These are phyloP conservation scores for Xylariales sp. DNA, from an alignment of 2,329 filamentous ascomycete genomes.

Conservation along the genomic window DNA sequence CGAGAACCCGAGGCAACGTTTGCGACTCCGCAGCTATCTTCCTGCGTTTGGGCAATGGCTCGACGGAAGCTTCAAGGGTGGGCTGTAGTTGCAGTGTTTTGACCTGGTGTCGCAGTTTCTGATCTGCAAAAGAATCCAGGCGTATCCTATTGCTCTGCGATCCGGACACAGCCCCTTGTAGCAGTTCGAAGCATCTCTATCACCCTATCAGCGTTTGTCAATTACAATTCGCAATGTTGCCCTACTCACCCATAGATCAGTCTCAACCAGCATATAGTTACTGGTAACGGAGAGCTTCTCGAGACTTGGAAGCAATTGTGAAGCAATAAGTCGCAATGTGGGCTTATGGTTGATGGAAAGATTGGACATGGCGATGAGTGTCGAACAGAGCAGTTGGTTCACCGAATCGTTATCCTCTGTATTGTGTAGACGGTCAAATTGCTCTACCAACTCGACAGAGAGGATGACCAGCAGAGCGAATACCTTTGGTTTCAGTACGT, in stretches of 20 bases:
- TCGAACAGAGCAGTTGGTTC: conserved; percentile 31
- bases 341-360: conserved; percentile 26
- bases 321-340: conserved; percentile 35
- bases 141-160: conserved; percentile 5
- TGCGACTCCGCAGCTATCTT: conserved; percentile 22
- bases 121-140: conserved; percentile 20
- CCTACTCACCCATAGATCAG: conserved; percentile 38
- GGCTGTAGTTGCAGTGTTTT: conserved; percentile 15
- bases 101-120: conserved; percentile 19
- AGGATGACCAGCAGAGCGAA: conserved; percentile 35
- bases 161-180: conserved; percentile 20
- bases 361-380: conserved; percentile 33
- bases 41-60: conserved; percentile 26
- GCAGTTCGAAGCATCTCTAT: conserved; percentile 26
- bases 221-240: background rate
- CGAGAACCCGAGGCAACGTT: conserved; percentile 18
- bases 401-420: conserved; percentile 22
- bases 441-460: conserved; percentile 35
- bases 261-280: conserved; percentile 26
- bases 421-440: conserved; percentile 26
- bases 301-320: conserved; percentile 39
- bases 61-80: conserved; percentile 6
- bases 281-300: conserved; percentile 30
- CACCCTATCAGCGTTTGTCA: conserved; percentile 9
- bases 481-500: conserved; percentile 29